Evolutionary conservation across 2,329 filamentous ascomycete species (phyloP).

Genomic region (Alternaria alternata): DNA sequence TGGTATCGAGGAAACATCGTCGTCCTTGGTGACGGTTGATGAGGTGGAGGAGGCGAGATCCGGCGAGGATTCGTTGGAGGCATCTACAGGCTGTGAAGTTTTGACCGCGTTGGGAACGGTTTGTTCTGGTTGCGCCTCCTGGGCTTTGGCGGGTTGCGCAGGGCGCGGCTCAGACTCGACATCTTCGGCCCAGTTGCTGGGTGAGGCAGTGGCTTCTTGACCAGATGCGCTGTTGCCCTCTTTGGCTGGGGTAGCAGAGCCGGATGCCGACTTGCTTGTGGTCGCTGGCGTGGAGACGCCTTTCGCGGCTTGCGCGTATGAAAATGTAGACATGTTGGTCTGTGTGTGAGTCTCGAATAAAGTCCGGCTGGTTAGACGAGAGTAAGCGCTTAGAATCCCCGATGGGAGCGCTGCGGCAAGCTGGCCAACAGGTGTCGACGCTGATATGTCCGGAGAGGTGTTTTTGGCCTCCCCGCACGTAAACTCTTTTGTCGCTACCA

Average conservation of each 20-base stretch:
- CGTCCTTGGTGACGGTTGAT: conserved; percentile 64
- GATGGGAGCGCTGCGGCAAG: conserved; percentile 40
- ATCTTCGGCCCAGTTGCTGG: conserved; percentile 58
- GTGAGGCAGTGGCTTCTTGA: conserved; percentile 41
- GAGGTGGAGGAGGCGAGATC: conserved; percentile 63
- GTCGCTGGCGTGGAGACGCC: conserved; percentile 65
- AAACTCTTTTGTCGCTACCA: conserved; percentile 30
- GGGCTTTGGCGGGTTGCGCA: conserved; percentile 35
- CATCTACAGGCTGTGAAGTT: conserved; percentile 23
- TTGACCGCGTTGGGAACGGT: conserved; percentile 28
- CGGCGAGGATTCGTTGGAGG: conserved; percentile 58
- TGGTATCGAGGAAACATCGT: conserved; percentile 67
- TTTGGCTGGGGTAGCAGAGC: conserved; percentile 53
- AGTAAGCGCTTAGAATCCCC: conserved; percentile 37
- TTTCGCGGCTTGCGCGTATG: conserved; percentile 95
- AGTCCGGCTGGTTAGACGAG: conserved; percentile 14
- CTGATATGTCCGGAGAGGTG: conserved; percentile 53
- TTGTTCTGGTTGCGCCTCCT: conserved; percentile 31
- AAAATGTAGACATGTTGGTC: conserved; percentile 67
- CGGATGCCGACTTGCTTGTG: conserved; percentile 56
- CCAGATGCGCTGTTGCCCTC: conserved; percentile 41
- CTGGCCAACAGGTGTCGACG: conserved; percentile 41
- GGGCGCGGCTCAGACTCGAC: conserved; percentile 50
- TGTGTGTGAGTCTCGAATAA: conserved; percentile 13
- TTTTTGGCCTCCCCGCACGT: conserved; percentile 53